These are phyloP conservation scores for Mallotus repandus DNA, from an alignment of 441 rosid species.

Conservation along the genomic window DNA sequence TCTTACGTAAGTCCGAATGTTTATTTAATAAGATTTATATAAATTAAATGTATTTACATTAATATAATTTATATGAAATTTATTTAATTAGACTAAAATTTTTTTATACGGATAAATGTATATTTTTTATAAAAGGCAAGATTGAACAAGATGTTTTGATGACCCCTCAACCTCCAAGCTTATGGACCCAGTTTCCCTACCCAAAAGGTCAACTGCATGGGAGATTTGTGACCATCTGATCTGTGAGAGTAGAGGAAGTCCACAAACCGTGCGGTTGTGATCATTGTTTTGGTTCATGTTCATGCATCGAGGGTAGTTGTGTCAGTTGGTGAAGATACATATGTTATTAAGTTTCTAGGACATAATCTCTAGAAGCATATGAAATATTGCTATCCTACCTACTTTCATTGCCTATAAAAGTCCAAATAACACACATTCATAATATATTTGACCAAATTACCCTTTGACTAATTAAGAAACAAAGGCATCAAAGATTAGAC, in stretches of 20 bases:
- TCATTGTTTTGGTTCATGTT: neutral
- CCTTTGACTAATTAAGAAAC: slow-evolving; percentile 7
- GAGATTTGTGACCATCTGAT: slow-evolving; percentile 27
- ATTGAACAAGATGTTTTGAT: slow-evolving; percentile 6
- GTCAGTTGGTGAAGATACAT: slow-evolving; percentile 14
- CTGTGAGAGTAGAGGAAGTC: slow-evolving; percentile 5
- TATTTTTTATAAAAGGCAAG: neutral
- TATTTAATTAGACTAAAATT: too few relatives aligned
- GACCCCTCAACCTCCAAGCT: slow-evolving; percentile 27
- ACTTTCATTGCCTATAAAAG: neutral
- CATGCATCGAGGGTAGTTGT: slow-evolving; percentile 10
- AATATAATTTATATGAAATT: too few relatives aligned
- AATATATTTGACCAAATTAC: slow-evolving; percentile 21
- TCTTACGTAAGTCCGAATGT: too few relatives aligned
- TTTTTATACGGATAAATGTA: too few relatives aligned
- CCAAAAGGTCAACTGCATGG: slow-evolving; percentile 29
- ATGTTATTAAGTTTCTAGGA: slow-evolving; percentile 8
- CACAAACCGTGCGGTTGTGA: slow-evolving; percentile 21
- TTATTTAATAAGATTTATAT: too few relatives aligned
- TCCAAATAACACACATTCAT: neutral
- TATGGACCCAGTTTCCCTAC: slow-evolving; percentile 16
- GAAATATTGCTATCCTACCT: slow-evolving; percentile 20
- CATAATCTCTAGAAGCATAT: slow-evolving; percentile 10
- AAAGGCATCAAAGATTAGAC: neutral
- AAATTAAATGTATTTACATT: too few relatives aligned